Percentiles rank a stretch among this genome's conserved stretches.
Evolutionary conservation across 2,329 filamentous ascomycete genomes (phyloP).

Genomic region (Elsinoe australis): DNA sequence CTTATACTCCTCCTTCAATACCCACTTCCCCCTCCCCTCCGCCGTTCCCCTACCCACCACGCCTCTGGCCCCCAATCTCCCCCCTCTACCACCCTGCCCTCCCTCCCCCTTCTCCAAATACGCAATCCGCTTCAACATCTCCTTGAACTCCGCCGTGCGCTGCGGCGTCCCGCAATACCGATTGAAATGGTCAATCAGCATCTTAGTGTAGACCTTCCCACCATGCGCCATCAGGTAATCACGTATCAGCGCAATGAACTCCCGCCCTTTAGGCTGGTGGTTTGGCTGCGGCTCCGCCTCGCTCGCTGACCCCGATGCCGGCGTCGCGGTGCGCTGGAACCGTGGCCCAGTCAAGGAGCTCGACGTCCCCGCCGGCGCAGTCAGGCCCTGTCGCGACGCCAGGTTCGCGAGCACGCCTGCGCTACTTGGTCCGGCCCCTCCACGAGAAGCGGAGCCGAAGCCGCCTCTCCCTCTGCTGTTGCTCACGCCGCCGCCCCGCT

Average conservation of each 20-base stretch:
- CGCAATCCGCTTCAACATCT: conserved; percentile 69
- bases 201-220: conserved; percentile 71
- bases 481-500: conserved; percentile 36
- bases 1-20: conserved; percentile 50
- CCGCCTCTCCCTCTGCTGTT: conserved; percentile 23
- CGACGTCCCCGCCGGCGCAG: conserved; percentile 15
- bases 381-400: conserved; percentile 35
- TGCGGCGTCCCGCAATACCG: conserved; percentile 62
- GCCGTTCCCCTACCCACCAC: conserved; percentile 36
- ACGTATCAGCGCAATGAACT: conserved; percentile 53
- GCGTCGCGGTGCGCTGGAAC: conserved; percentile 22
- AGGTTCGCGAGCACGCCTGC: conserved; percentile 39
- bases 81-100: conserved; percentile 54
- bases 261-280: conserved; percentile 32
- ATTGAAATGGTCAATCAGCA: conserved; percentile 85
- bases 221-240: conserved; percentile 72
- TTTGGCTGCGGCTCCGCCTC: conserved; percentile 17
- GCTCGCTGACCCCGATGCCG: conserved; percentile 21
- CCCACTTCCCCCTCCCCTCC: conserved; percentile 48
- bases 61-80: conserved; percentile 47
- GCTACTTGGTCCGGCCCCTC: conserved; percentile 31
- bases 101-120: conserved; percentile 56
- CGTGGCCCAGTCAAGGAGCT: conserved; percentile 27
- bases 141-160: conserved; percentile 71
- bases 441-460: conserved; percentile 32